Evolutionary conservation across 2,329 filamentous ascomycete genomes (phyloP), one percentile per base, ranked within the genome.

Genomic region (Coniochaeta ligniaria): DNA sequence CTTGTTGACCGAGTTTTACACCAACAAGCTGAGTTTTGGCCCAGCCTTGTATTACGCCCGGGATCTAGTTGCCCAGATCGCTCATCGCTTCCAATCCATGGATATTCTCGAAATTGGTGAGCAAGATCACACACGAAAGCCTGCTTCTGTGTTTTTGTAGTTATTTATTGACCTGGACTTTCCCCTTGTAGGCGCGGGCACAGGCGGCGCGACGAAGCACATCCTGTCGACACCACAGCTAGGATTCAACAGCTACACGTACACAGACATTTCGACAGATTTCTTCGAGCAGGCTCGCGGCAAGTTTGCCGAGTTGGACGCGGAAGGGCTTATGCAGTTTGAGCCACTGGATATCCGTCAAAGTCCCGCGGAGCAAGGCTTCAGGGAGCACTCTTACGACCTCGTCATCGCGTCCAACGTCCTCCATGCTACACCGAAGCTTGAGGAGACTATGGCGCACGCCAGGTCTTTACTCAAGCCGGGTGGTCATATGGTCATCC

Each of bases 231-330:
- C 43, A 57, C 6, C 61, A 77, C 22, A 67, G 66, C 2, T 6
- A 60, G 31, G 4, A 54, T 75, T 74, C 59, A 60, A 65, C 1
- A 66, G 68, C 3, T 80, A 79, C 62, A 75, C 73, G 1, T 79
- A 70, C 64, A 78, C 78, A 0, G 76, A 79, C 57, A 71, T 77
- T 11, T 73, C 73, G 1, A 58, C 71, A 5, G 69, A 67, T 16
- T 75, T 75, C 66, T 76, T 79, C 52, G 70, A 73, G n/a, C 62
- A 67, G 2, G 75, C 73, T 0, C 61, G 67, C 57, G 64, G 69
- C n/a, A 66, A 63, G 33, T 72, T 77, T 47, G 60, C 63, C 5
- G 50, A 60, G 2, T 66, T 69, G 54, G 62, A 62, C 31, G 31
- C 31, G 2, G 50, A 65, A 2, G 66, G 66, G n/a, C n/a, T n/a